phyloP scores from a whole-genome alignment of 306 rosid genomes.

The Vachellia pachyceras region DNA sequence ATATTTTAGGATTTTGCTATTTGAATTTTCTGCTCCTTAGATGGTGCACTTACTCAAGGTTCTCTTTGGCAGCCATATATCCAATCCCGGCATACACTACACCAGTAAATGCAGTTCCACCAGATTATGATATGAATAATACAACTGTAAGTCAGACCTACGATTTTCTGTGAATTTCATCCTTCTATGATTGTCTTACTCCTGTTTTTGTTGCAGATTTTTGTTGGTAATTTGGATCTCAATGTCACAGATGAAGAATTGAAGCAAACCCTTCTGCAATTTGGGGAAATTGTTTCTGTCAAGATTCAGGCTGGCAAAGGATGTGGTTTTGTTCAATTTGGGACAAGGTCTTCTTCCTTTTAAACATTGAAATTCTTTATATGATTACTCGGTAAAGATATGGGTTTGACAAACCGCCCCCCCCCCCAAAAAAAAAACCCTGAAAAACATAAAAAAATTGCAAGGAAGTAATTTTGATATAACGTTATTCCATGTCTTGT shows the following conservation, averaged over 20 bases:
- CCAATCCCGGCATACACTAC: too few relatives aligned
- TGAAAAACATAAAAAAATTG: too few relatives aligned
- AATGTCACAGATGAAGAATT: slow-evolving; percentile 78
- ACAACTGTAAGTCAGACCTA: too few relatives aligned
- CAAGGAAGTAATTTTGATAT: slow-evolving; percentile 43
- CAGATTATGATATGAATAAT: too few relatives aligned
- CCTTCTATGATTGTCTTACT: slow-evolving; percentile 37
- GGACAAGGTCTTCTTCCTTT: slow-evolving; percentile 61
- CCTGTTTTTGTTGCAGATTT: slow-evolving; percentile 56
- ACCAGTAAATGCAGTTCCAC: too few relatives aligned
- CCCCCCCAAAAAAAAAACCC: too few relatives aligned
- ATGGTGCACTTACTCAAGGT: too few relatives aligned
- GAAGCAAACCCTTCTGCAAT: slow-evolving; percentile 82
- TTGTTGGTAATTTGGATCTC: slow-evolving; percentile 90
- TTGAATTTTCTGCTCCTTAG: too few relatives aligned
- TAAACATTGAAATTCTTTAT: slow-evolving; percentile 26
- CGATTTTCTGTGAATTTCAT: too few relatives aligned
- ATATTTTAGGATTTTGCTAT: too few relatives aligned
- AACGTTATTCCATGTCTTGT: slow-evolving; percentile 39
- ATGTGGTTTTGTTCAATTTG: slow-evolving; percentile 85
- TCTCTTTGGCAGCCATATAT: too few relatives aligned
- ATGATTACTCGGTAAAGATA: slow-evolving; percentile 28
- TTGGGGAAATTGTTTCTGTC: slow-evolving; percentile 74
- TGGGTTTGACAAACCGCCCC: slow-evolving; percentile 29
- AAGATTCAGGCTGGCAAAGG: slow-evolving; percentile 87